A percentile compares a stretch with the other conserved stretches of the same genome.
Evolutionary conservation across 108 stramenopile species (phyloP).

Genomic region (Cyclotella cryptica): DNA sequence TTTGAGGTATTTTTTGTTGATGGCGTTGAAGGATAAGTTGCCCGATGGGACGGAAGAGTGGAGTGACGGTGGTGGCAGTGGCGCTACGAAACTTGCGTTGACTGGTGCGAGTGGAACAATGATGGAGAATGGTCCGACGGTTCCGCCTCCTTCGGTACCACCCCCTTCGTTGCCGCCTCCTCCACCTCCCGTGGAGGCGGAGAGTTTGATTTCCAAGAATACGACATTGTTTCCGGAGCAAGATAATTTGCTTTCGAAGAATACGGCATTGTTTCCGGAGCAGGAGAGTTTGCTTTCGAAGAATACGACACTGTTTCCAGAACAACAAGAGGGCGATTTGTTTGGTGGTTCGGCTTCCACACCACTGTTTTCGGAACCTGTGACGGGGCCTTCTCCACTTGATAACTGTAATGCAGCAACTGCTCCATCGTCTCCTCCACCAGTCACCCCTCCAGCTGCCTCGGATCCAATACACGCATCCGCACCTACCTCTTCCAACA

Average conservation of each 20-base stretch:
- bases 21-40: conserved; percentile 90
- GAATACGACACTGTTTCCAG: conserved; percentile 10
- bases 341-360: conserved; percentile 1
- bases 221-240: conserved; percentile 15
- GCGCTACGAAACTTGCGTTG: conserved; percentile 45
- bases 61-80: conserved; percentile 45
- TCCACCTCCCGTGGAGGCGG: conserved; percentile 4
- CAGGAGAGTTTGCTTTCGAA: conserved; percentile 9
- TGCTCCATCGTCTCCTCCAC: conserved; percentile 14
- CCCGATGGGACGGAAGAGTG: conserved; percentile 81
- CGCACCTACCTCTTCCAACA: background rate
- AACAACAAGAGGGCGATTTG: conserved; percentile 12
- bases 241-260: background rate
- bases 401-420: conserved; percentile 17
- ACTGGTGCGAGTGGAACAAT: conserved; percentile 34
- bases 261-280: conserved; percentile 14
- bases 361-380: conserved; percentile 18
- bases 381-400: conserved; percentile 3
- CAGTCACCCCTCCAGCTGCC: conserved; percentile 2
- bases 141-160: conserved; percentile 26
- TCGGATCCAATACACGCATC: conserved; percentile 8
- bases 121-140: conserved; percentile 14
- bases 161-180: conserved; percentile 13
- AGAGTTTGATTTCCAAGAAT: background rate
- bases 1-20: conserved; percentile 95